phyloP scores from a whole-genome alignment of 2,329 filamentous ascomycete species.

The Achaetomium macrosporum region DNA sequence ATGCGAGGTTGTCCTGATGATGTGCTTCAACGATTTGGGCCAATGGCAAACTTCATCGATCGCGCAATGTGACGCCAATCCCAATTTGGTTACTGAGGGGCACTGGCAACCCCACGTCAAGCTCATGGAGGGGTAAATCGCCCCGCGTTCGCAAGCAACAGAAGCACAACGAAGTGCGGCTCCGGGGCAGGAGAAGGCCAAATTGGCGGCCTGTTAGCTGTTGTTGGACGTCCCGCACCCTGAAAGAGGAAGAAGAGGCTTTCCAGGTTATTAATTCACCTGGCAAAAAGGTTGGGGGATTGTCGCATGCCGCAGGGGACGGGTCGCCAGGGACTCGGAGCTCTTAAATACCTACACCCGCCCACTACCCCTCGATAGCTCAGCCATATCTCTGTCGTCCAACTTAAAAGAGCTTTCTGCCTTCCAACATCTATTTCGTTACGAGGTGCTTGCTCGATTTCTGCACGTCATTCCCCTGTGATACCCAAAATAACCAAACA shows the following conservation, averaged over 20 bases:
- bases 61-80: constrained; percentile 28
- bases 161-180: constrained; percentile 4
- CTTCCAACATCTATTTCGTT: no score
- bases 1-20: constrained; percentile 24
- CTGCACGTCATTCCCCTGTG: background rate
- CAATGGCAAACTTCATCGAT: constrained; percentile 23
- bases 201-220: background rate
- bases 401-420: no score
- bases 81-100: constrained; percentile 24
- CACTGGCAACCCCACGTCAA: constrained; percentile 21
- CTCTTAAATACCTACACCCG: no score
- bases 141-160: constrained; percentile 16
- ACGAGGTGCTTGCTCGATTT: no score
- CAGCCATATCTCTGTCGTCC: no score
- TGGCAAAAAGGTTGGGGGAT: constrained; percentile 2
- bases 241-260: background rate
- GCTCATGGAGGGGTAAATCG: constrained; percentile 24
- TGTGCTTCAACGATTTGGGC: constrained; percentile 6
- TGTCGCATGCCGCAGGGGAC: background rate
- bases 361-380: no score
- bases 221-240: background rate
- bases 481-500: constrained; percentile 10
- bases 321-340: background rate
- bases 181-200: background rate
- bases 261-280: constrained; percentile 11